phyloP scores from a whole-genome alignment of 371 early-diverging fungal genomes.

The Mortierella sp. region DNA sequence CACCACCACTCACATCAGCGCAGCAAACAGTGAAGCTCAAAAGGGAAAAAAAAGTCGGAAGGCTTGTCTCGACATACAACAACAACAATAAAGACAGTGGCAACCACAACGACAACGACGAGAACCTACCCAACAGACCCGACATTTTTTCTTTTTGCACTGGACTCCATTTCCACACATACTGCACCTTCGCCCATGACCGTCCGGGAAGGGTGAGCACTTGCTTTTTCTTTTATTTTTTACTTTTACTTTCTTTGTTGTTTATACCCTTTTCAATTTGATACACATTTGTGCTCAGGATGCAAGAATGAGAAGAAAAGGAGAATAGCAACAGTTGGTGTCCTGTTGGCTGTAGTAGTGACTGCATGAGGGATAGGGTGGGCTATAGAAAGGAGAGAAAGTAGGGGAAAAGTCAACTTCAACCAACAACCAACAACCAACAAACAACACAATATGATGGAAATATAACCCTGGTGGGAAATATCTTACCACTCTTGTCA shows the following conservation, averaged over 20 bases:
- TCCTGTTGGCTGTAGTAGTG: not conserved
- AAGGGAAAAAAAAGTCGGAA: not conserved
- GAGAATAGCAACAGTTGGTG: no score
- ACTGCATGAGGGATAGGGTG: not conserved
- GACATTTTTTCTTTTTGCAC: not conserved
- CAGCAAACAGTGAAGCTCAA: not conserved
- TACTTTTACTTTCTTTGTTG: no score
- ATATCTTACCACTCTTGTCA: not conserved
- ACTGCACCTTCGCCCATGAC: constrained; percentile 48
- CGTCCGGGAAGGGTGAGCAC: constrained; percentile 58
- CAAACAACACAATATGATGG: not conserved
- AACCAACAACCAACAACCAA: not conserved
- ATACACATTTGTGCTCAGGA: no score
- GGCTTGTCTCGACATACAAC: constrained; percentile 5
- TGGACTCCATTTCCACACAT: not conserved
- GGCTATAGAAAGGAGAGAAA: not conserved
- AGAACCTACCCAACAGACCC: not conserved
- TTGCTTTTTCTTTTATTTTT: no score
- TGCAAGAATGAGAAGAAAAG: no score
- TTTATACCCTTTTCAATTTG: no score
- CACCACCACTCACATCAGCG: not conserved
- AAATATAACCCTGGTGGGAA: not conserved
- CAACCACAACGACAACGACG: not conserved
- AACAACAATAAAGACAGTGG: not conserved
- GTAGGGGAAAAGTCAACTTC: not conserved